Evolutionary conservation across 768 basidiomycete species (phyloP).

Genomic region (Leccinellum luteum): DNA sequence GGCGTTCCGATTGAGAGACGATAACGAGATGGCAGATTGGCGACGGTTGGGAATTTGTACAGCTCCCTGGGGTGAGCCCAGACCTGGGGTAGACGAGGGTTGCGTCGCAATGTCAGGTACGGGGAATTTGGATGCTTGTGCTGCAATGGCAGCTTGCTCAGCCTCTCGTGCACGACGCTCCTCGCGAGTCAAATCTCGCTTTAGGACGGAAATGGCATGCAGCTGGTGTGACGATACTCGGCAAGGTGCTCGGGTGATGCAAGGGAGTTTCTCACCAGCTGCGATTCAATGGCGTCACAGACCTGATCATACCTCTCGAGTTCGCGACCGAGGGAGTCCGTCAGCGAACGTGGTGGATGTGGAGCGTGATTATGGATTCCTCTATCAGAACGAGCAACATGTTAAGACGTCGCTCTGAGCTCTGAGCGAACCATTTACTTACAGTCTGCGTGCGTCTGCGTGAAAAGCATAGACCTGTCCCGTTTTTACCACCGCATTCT

Average conservation of each 20-base stretch:
- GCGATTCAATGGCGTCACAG: conserved; percentile 74
- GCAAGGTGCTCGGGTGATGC: background rate
- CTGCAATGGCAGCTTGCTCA: conserved; percentile 41
- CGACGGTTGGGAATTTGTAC: conserved; percentile 45
- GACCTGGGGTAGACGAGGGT: conserved; percentile 31
- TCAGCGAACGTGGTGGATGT: conserved; percentile 63
- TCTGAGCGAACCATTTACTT: conserved; percentile 21
- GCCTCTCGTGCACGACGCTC: conserved; percentile 50
- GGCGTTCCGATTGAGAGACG: conserved; percentile 69
- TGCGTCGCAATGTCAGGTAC: conserved; percentile 22
- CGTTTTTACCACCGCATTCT: conserved; percentile 68
- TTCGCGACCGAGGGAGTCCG: conserved; percentile 64
- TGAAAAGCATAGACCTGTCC: conserved; percentile 72
- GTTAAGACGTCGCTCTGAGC: background rate
- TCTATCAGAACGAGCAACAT: conserved; percentile 34
- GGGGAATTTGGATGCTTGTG: conserved; percentile 23
- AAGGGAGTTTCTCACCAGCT: conserved; percentile 48
- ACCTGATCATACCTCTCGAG: conserved; percentile 78
- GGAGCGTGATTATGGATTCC: conserved; percentile 56
- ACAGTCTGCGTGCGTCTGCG: conserved; percentile 64
- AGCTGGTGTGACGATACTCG: conserved; percentile 41
- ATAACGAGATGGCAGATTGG: conserved; percentile 75
- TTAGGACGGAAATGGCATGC: conserved; percentile 67
- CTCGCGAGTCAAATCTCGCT: conserved; percentile 65
- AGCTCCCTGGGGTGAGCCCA: conserved; percentile 36